phyloP scores from a whole-genome alignment of 2,329 filamentous ascomycete genomes.

The Aspergillus transmontanensis region DNA sequence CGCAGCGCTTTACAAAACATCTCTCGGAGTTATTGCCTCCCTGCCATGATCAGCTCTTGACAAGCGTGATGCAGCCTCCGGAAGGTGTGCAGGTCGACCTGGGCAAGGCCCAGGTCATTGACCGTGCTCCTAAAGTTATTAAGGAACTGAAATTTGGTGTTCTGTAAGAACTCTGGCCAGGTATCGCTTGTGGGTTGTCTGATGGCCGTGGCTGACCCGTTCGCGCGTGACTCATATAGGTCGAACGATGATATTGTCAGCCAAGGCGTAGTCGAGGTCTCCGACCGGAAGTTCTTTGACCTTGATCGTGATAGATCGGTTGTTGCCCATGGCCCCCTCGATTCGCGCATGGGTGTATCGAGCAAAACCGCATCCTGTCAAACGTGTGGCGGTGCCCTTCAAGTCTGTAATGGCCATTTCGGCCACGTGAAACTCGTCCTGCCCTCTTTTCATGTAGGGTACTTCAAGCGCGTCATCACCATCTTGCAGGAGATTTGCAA shows the following conservation, averaged over 20 bases:
- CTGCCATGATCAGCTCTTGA: conserved; percentile 43
- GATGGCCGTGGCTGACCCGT: conserved; percentile 10
- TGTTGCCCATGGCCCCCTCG: conserved; percentile 81
- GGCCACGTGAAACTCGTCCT: conserved; percentile 88
- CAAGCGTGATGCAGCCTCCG: conserved; percentile 42
- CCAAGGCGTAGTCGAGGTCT: conserved; percentile 91
- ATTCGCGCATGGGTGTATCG: conserved; percentile 84
- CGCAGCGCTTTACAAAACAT: not conserved
- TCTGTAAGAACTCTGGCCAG: conserved; percentile 57
- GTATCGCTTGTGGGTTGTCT: not conserved
- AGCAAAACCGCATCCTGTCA: conserved; percentile 77
- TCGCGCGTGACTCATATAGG: conserved; percentile 45
- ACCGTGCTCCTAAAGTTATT: conserved; percentile 87
- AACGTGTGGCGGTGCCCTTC: conserved; percentile 79
- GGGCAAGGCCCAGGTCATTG: conserved; percentile 83
- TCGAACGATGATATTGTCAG: conserved; percentile 94
- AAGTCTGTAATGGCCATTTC: conserved; percentile 92
- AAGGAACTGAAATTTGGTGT: conserved; percentile 93
- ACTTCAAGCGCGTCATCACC: conserved; percentile 87
- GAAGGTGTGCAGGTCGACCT: conserved; percentile 51
- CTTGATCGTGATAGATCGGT: conserved; percentile 76
- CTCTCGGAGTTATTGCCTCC: conserved; percentile 28
- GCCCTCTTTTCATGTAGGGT: conserved; percentile 94
- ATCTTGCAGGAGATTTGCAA: conserved; percentile 97
- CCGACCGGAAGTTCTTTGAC: conserved; percentile 92